Evolutionary conservation across 768 basidiomycete species (phyloP).

Genomic region (Crassisporium funariophilum): DNA sequence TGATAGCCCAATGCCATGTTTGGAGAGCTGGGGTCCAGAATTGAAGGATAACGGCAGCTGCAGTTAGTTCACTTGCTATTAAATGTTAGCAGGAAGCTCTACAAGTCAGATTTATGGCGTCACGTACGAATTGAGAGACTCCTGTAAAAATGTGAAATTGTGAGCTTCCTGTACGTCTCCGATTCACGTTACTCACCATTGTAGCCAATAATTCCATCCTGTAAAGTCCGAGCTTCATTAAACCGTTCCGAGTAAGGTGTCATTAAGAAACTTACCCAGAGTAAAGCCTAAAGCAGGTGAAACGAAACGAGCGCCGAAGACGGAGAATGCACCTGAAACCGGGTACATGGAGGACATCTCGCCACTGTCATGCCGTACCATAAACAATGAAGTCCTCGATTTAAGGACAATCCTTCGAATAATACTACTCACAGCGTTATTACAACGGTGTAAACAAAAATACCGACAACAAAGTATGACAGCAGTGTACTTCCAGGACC

Average conservation of each 20-base stretch:
- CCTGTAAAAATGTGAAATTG: slow-evolving; percentile 10
- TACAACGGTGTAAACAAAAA: slow-evolving; percentile 63
- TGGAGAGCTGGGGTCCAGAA: slow-evolving; percentile 51
- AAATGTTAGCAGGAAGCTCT: neutral
- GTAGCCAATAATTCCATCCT: slow-evolving; percentile 64
- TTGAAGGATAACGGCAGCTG: slow-evolving; percentile 55
- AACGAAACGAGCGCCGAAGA: slow-evolving; percentile 59
- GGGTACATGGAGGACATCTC: slow-evolving; percentile 70
- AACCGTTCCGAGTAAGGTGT: neutral
- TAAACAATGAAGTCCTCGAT: neutral
- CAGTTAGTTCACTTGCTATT: slow-evolving; percentile 58
- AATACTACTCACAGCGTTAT: slow-evolving; percentile 49
- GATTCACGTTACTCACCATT: slow-evolving; percentile 35
- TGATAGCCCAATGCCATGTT: slow-evolving; percentile 58
- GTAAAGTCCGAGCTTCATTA: neutral
- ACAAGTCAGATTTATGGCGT: neutral
- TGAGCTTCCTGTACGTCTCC: slow-evolving; percentile 8
- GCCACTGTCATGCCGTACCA: slow-evolving; percentile 42
- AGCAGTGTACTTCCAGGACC: slow-evolving; percentile 65
- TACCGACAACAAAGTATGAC: slow-evolving; percentile 59
- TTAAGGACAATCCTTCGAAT: neutral
- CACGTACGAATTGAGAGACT: slow-evolving; percentile 28
- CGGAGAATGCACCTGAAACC: slow-evolving; percentile 62
- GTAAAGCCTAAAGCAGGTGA: slow-evolving; percentile 63
- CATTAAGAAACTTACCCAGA: slow-evolving; percentile 36